Evolutionary conservation across 2,329 filamentous ascomycete species (phyloP).

Genomic region (Trichoderma citrinoviride): DNA sequence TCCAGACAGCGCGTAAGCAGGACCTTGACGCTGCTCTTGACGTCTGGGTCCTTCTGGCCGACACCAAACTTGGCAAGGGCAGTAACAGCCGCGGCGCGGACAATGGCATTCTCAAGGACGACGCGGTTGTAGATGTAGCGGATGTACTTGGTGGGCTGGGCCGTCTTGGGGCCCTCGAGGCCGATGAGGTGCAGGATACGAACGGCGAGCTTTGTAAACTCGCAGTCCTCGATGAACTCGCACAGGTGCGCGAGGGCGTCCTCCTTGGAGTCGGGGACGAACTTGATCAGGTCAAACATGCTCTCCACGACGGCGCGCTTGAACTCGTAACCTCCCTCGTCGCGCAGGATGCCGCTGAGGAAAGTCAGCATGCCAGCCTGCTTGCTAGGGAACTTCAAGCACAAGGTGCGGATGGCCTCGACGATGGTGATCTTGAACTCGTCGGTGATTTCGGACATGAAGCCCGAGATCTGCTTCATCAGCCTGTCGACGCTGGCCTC

Average conservation of each 20-base stretch:
- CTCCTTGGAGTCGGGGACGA: conserved; percentile 83
- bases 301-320: conserved; percentile 97
- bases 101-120: conserved; percentile 93
- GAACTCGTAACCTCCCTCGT: conserved; percentile 97
- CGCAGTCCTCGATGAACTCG: conserved; percentile 99
- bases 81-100: conserved; percentile 91
- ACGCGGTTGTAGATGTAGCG: conserved; percentile 99
- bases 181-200: conserved; percentile 92
- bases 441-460: conserved; percentile 99
- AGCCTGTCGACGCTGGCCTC: conserved; percentile 94
- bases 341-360: conserved; percentile 91
- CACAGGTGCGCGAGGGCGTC: conserved; percentile 89
- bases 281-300: conserved; percentile 99
- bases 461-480: conserved; percentile 97
- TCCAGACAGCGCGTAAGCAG: conserved; percentile 91
- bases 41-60: conserved; percentile 91
- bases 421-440: conserved; percentile 99
- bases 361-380: conserved; percentile 97
- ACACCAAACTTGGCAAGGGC: conserved; percentile 96
- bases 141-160: conserved; percentile 96
- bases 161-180: conserved; percentile 90
- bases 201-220: conserved; percentile 96
- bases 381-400: conserved; percentile 96
- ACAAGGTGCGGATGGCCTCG: conserved; percentile 93
- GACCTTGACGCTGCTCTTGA: conserved; percentile 93